Base-by-base conservation (phyloP, 1,139 yeast species). In the Martiniozyma asiatica region DNA sequence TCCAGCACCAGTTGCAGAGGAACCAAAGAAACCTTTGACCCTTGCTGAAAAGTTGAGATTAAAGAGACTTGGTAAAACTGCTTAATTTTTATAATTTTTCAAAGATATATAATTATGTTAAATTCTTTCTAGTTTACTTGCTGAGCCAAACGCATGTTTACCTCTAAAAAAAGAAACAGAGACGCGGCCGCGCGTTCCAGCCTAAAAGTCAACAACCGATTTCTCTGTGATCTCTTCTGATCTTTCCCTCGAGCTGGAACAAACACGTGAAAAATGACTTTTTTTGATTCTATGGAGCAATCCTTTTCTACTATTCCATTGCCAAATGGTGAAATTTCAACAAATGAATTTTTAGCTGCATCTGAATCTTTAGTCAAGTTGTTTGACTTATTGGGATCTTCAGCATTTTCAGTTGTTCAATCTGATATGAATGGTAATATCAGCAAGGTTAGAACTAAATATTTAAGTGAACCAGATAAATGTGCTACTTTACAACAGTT, bases 401-500 rank as follows among this genome's bases (percentile, higher is more conserved):
- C 89, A 16, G 94, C 95, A 11, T 84, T 84, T 48, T 58, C 75
- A 11, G 82, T 80, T 30, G 95, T 84, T 33, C 93, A 82, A 55
- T 77, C 67, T 43, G 96, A 84, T 53, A 77, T 84, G 84, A 76
- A 71, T 22, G 95, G 95, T 23, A 84, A 84, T 56, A 79, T 84
- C 51, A 62, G 62, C 48, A 84, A 84, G 57, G 69, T 84, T 43
- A 65, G 87, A 42, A 60, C 72, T 30, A 71, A 77, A 50, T 65
- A 77, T 43, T 62, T 74, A 39, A 63, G 73, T 14, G 69, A 73
- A 39, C 94, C 94, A 25, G 68, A 61, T 26, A 59, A 61, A 35
- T 63, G 80, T 22, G 55, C 61, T 19, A 78, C 93, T 20, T 66
- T 84, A 45, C 94, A 85, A 58, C 85, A 69, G 40, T 65, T 84